Conservation (phyloP, 75 land plant species). For the Isoetes taiwanensis region DNA sequence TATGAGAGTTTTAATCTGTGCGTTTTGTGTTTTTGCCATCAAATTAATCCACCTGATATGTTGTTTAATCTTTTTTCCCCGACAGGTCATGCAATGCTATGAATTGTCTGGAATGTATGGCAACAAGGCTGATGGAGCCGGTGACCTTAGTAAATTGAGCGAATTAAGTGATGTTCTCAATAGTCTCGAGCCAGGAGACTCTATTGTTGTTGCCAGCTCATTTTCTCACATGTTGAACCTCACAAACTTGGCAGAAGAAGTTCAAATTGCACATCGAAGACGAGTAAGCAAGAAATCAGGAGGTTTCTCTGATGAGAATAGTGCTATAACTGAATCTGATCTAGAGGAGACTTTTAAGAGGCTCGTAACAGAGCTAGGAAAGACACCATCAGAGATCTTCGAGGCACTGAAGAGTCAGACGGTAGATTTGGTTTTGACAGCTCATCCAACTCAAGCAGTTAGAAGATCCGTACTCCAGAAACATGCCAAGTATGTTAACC, state of each 20-base stretch:
- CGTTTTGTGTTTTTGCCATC: no score
- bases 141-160: conserved; percentile 50
- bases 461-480: conserved; percentile 84
- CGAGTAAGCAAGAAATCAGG: conserved; percentile 45
- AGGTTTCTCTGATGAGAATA: conserved; percentile 61
- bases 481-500: conserved; percentile 49
- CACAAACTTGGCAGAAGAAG: conserved; percentile 84
- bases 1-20: no score
- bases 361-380: conserved; percentile 45
- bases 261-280: conserved; percentile 77
- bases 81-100: conserved; percentile 79
- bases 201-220: conserved; percentile 72
- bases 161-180: conserved; percentile 57
- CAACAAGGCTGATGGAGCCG: conserved; percentile 35
- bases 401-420: conserved; percentile 87
- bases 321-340: conserved; percentile 80
- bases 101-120: conserved; percentile 73
- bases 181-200: conserved; percentile 70
- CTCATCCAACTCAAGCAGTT: conserved; percentile 87
- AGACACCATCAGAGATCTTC: conserved; percentile 71
- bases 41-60: no score
- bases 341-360: conserved; percentile 75
- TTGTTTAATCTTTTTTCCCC: no score
- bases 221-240: conserved; percentile 85
- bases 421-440: conserved; percentile 77